A percentile compares a stretch with the other conserved stretches of the same genome.
Evolutionary conservation across 805 yeast genomes (phyloP).

Genomic region (Metahyphopichia silvanorum): DNA sequence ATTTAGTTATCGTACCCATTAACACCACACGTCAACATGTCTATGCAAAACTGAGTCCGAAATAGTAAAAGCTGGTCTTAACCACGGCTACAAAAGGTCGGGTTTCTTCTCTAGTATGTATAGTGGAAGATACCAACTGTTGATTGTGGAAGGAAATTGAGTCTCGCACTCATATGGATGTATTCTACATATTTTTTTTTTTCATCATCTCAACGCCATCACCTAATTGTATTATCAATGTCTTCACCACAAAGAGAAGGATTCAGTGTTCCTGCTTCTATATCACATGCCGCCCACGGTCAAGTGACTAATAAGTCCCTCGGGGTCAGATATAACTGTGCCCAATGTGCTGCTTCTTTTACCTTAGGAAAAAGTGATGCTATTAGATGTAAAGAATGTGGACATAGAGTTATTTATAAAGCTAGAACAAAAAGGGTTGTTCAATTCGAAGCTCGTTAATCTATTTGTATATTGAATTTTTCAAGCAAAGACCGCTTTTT

Average conservation of each 20-base stretch:
- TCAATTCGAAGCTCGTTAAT: conserved; percentile 43
- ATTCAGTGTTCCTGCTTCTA: conserved; percentile 75
- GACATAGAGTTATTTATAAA: conserved; percentile 95
- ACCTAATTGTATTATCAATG: conserved; percentile 23
- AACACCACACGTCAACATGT: too few relatives aligned
- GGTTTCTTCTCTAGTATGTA: too few relatives aligned
- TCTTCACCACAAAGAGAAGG: conserved; percentile 74
- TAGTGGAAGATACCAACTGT: too few relatives aligned
- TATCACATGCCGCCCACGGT: conserved; percentile 78
- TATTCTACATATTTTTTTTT: too few relatives aligned
- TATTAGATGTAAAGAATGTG: conserved; percentile 97
- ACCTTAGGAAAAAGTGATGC: conserved; percentile 91
- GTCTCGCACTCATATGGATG: too few relatives aligned
- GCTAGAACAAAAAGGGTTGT: conserved; percentile 97
- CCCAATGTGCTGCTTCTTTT: conserved; percentile 90
- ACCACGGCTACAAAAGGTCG: too few relatives aligned
- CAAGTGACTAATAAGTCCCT: conserved; percentile 60
- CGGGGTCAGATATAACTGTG: conserved; percentile 92
- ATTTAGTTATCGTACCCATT: too few relatives aligned
- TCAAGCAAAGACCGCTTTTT: too few relatives aligned
- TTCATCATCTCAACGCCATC: neutral
- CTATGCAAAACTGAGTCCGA: too few relatives aligned
- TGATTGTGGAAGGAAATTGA: too few relatives aligned
- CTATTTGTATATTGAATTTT: neutral
- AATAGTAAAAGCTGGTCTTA: too few relatives aligned